Evolutionary conservation across 202 grass and related monocot genomes (phyloP), one percentile per base, ranked within the genome.

Genomic region (Hordeum pubiflorum): DNA sequence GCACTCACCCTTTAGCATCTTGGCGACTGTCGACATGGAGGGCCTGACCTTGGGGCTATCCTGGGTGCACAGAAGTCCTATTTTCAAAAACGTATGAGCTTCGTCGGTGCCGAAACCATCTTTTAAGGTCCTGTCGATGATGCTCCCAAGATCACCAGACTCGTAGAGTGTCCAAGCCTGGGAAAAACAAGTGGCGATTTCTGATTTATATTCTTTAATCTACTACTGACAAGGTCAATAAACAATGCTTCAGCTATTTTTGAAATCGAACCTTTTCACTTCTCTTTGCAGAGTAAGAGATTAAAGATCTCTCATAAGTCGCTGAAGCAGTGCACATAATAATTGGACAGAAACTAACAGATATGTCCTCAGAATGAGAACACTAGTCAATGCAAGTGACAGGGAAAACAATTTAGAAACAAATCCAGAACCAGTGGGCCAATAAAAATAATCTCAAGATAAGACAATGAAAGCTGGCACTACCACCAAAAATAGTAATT

Each of bases 1-100:
- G n/a, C 46, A 86, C 31, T 90, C 80, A 6, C 89, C 87, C 3
- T 65, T 89, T 18, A 97, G 60, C 89, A 90, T 90, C 73, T 83
- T 83, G 9, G 85, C 54, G 4, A 83, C 85, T 9, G n/a, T 81
- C 3, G 91, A 84, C 89, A 97, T 97, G 59, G 91, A 75, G 29
- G 91, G 94, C 68, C 91, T 87, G 44, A 86, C 58, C 83, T 87
- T 90, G 7, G 91, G 58, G n/a, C 66, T 77, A 60, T 97, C 91
- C 75, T 97, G 94, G n/a, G 83, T 94, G 83, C 94, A 97, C 78
- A 94, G 4, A 23, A 97, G 94, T 10, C 91, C 91, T 79, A 92
- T 84, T 83, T 85, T 94, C 79, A 97, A 36, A 11, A 92, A 83
- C 21, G 7, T 72, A 24, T 20, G 63, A 5, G 91, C 91, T 83